Evolutionary conservation across 2,329 filamentous ascomycete species (phyloP).

Genomic region (Trichoderma hamatum): DNA sequence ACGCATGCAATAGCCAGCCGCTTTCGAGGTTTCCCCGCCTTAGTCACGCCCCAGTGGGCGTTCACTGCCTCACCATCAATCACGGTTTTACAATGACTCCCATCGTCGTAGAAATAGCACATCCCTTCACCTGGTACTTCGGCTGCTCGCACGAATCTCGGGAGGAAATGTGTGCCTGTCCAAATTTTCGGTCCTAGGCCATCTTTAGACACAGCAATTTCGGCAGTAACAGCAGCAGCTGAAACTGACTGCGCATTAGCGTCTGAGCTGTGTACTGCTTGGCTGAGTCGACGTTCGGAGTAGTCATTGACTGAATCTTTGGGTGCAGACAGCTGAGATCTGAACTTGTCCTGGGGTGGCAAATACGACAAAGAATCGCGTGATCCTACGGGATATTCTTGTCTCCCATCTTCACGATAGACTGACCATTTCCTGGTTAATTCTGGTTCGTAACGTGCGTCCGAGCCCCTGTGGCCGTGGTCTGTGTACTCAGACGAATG

Average conservation of each 20-base stretch:
- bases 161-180: slow-evolving; percentile 68
- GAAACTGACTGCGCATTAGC: slow-evolving; percentile 37
- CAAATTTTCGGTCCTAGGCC: slow-evolving; percentile 68
- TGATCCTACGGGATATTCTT: slow-evolving; percentile 52
- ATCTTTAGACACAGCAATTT: slow-evolving; percentile 57
- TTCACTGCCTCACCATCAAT: slow-evolving; percentile 88
- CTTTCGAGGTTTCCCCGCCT: slow-evolving; percentile 91
- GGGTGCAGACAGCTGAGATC: slow-evolving; percentile 43
- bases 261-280: slow-evolving; percentile 26
- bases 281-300: slow-evolving; percentile 35
- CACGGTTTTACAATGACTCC: slow-evolving; percentile 76
- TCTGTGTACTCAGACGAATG: slow-evolving; percentile 50
- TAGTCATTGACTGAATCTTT: slow-evolving; percentile 39
- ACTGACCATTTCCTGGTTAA: slow-evolving; percentile 43
- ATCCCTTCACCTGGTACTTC: slow-evolving; percentile 77
- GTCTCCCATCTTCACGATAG: slow-evolving; percentile 45
- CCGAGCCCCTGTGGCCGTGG: slow-evolving; percentile 41
- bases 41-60: slow-evolving; percentile 90
- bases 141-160: slow-evolving; percentile 64
- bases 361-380: slow-evolving; percentile 42
- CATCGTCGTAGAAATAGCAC: slow-evolving; percentile 87
- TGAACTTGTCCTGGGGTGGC: slow-evolving; percentile 41
- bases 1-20: slow-evolving; percentile 89
- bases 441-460: slow-evolving; percentile 44
- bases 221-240: slow-evolving; percentile 40